Percentiles rank a stretch among this genome's conserved stretches.
These are phyloP conservation scores for Bolboschoenoplectus hybrid DNA, from an alignment of 202 grass and related monocot species.

Conservation along the genomic window DNA sequence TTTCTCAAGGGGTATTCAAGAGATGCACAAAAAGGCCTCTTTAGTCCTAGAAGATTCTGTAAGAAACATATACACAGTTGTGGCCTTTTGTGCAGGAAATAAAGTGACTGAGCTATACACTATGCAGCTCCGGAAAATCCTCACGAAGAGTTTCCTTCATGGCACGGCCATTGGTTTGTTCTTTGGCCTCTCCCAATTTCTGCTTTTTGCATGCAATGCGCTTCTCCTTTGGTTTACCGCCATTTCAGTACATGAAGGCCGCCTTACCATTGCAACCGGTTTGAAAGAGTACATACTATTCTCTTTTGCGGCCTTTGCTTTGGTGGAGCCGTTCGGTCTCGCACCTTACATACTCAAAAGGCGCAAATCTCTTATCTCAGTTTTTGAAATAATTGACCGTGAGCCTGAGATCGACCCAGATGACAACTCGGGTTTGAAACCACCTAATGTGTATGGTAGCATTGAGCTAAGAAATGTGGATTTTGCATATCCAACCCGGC, in stretches of 20 bases:
- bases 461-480: slow-evolving; percentile 97
- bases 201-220: slow-evolving; percentile 96
- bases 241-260: slow-evolving; percentile 65
- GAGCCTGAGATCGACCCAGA: slow-evolving; percentile 94
- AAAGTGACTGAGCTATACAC: slow-evolving; percentile 98
- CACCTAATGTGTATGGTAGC: slow-evolving; percentile 91
- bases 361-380: slow-evolving; percentile 80
- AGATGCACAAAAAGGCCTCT: slow-evolving; percentile 98
- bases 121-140: slow-evolving; percentile 81
- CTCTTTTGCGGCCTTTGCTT: slow-evolving; percentile 91
- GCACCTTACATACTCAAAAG: slow-evolving; percentile 97
- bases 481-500: slow-evolving; percentile 81
- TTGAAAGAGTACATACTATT: slow-evolving; percentile 97
- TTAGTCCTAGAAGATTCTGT: slow-evolving; percentile 99
- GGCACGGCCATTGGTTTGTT: slow-evolving; percentile 87
- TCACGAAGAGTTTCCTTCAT: slow-evolving; percentile 79
- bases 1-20: slow-evolving; percentile 97
- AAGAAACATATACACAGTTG: slow-evolving; percentile 98
- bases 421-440: slow-evolving; percentile 89
- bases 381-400: slow-evolving; percentile 98
- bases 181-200: slow-evolving; percentile 94
- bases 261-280: slow-evolving; percentile 66
- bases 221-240: slow-evolving; percentile 96
- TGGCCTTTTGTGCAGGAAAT: slow-evolving; percentile 97
- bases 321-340: slow-evolving; percentile 96